Evolutionary conservation across 768 basidiomycete genomes (phyloP), one percentile per base, ranked within the genome.

Genomic region (Fomitopsis pulvina): DNA sequence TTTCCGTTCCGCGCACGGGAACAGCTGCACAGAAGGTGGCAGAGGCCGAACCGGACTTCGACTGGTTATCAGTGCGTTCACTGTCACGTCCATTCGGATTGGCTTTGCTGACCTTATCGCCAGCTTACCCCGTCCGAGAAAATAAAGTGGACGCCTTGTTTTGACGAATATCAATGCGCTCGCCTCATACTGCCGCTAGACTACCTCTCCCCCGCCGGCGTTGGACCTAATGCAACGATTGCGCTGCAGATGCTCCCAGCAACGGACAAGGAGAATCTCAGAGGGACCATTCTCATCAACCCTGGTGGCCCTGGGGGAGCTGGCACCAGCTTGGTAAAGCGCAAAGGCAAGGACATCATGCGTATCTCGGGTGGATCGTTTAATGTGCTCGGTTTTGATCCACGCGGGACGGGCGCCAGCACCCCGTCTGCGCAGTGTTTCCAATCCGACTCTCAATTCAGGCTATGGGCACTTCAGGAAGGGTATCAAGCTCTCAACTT

Each of bases 371-470:
- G 57, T 18, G 45, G 41, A 20, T 48, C 48, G 22, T 58, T 47
- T 42, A 53, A 58, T 34, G 39, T 58, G 41, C 53, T 58, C 3
- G 57, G 57, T n/a, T 58, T 58, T 37, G 57, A 58, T 39, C 57
- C 57, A 14, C 57, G 57, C 7, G 57, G 57, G 11, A 51, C 42
- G 5, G 57, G 57, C 25, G 57, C 57, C n/a, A 58, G 51, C 45
- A 58, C 57, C 1, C 57, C 57, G 1, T 43, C 41, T 12, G 53
- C 52, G 21, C 37, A 47, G 14, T 58, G 57, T 43, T 58, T 55
- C 29, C 47, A 47, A 16, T 45, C 45, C 1, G 40, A 50, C 16
- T 50, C 48, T 3, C 48, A 51, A 37, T 9, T 46, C 21, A 34
- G 38, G 39, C 50, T 58, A 7, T 58, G 51, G 53, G 12, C 24